Percentiles rank a stretch among this genome's conserved stretches.
Evolutionary conservation across 345 rosid genomes (phyloP).

Genomic region (Syzygium aromaticum): DNA sequence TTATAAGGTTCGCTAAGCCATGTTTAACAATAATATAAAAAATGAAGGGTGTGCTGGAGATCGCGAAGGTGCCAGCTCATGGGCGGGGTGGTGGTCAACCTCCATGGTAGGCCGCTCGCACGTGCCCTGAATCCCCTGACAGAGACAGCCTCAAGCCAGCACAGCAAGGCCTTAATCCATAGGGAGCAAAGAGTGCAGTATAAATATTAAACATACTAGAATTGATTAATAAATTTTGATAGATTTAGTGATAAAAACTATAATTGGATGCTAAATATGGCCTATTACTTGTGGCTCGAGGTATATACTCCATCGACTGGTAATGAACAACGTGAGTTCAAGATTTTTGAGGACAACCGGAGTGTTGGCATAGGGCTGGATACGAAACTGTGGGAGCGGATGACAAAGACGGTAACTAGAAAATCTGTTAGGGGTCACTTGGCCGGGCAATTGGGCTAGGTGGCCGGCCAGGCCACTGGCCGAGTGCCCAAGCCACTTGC

Average conservation of each 20-base stretch:
- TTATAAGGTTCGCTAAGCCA: neutral
- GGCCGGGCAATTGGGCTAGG: neutral
- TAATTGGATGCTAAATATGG: neutral
- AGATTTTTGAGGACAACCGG: neutral
- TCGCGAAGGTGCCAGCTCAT: slow-evolving; percentile 5
- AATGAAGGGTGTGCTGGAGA: slow-evolving; percentile 4
- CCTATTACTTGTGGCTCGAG: neutral
- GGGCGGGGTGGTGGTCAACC: slow-evolving; percentile 1
- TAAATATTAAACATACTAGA: neutral
- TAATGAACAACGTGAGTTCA: neutral
- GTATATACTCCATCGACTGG: neutral
- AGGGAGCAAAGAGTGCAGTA: neutral
- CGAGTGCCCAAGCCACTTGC: neutral
- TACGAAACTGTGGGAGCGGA: neutral
- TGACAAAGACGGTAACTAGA: neutral
- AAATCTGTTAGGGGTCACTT: neutral
- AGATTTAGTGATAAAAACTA: neutral
- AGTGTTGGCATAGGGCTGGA: neutral
- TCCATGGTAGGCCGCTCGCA: slow-evolving; percentile 9
- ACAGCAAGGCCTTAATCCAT: neutral
- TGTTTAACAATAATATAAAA: neutral
- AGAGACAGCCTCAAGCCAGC: neutral
- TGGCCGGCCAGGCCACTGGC: neutral
- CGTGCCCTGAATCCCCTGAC: slow-evolving; percentile 1
- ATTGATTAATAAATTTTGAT: neutral